A percentile compares a stretch with the other conserved stretches of the same genome.
Evolutionary conservation across 2,329 filamentous ascomycete species (phyloP).

Genomic region (Pezicula neosporulosa): DNA sequence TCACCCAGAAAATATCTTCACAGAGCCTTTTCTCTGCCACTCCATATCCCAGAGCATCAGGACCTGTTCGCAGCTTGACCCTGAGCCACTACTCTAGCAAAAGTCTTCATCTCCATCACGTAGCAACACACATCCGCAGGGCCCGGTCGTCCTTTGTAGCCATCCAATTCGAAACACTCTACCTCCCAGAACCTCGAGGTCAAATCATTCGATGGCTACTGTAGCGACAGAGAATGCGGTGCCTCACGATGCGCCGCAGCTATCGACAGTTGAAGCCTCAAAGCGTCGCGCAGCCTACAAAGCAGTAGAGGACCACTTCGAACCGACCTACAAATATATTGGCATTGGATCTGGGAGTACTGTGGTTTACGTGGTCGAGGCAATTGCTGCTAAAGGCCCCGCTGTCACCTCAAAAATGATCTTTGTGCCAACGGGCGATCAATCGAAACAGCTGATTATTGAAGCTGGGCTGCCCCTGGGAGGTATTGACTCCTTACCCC

Average conservation of each 20-base stretch:
- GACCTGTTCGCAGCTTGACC: too few species aligned
- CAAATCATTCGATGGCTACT: not conserved
- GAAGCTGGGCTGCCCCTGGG: slow-evolving; percentile 74
- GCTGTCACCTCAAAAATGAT: slow-evolving; percentile 60
- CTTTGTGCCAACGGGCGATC: slow-evolving; percentile 79
- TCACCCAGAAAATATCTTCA: too few species aligned
- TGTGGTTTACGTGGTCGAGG: slow-evolving; percentile 81
- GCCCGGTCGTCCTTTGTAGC: not conserved
- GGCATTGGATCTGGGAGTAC: slow-evolving; percentile 82
- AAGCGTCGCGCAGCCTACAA: slow-evolving; percentile 73
- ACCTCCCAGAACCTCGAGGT: not conserved
- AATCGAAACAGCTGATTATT: slow-evolving; percentile 83
- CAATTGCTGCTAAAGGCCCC: slow-evolving; percentile 61
- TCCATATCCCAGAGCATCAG: too few species aligned
- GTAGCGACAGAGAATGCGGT: not conserved
- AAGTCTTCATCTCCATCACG: too few species aligned
- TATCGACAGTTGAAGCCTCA: slow-evolving; percentile 59
- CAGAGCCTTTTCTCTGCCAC: too few species aligned
- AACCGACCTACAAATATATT: slow-evolving; percentile 57
- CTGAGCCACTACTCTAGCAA: too few species aligned
- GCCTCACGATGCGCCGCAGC: not conserved
- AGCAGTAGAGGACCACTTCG: slow-evolving; percentile 72
- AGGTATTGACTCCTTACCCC: slow-evolving; percentile 30
- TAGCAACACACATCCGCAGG: too few species aligned
- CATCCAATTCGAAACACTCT: not conserved